Conservation (phyloP, 371 early-diverging fungal species). For the Smittium culicis region DNA sequence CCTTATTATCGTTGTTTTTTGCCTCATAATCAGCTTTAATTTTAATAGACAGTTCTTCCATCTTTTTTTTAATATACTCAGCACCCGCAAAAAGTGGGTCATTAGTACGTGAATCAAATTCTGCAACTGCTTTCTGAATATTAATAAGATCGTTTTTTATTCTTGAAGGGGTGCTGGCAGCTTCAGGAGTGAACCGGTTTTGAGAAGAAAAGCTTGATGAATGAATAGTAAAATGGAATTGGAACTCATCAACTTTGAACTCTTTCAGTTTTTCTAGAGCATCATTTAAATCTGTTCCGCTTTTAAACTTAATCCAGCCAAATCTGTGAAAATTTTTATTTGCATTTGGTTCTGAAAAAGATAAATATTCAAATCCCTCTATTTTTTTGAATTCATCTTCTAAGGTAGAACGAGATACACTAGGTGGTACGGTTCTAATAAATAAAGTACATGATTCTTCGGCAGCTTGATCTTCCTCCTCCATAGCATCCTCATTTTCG, state of each 20-base stretch:
- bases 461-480: conserved; percentile 13
- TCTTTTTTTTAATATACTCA: conserved; percentile 19
- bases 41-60: conserved; percentile 21
- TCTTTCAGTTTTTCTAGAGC: conserved; percentile 49
- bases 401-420: conserved; percentile 52
- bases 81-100: conserved; percentile 20
- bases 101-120: conserved; percentile 47
- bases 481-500: conserved; percentile 12
- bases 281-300: conserved; percentile 61
- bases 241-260: conserved; percentile 54
- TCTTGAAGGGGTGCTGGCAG: conserved; percentile 44
- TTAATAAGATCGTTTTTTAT: conserved; percentile 52
- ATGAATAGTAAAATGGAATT: conserved; percentile 57
- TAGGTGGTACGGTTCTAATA: conserved; percentile 69
- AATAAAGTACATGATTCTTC: conserved; percentile 49
- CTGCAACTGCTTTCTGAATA: conserved; percentile 38
- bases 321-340: conserved; percentile 70
- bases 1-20: conserved; percentile 7
- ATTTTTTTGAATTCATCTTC: conserved; percentile 50
- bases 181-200: conserved; percentile 44
- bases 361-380: conserved; percentile 67
- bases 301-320: conserved; percentile 82
- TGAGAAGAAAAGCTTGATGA: conserved; percentile 35
- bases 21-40: conserved; percentile 25
- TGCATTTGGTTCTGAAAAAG: conserved; percentile 74